These are phyloP conservation scores for Cenchrus americanus DNA, from an alignment of 176 grass and related monocot genomes.

Conservation along the genomic window DNA sequence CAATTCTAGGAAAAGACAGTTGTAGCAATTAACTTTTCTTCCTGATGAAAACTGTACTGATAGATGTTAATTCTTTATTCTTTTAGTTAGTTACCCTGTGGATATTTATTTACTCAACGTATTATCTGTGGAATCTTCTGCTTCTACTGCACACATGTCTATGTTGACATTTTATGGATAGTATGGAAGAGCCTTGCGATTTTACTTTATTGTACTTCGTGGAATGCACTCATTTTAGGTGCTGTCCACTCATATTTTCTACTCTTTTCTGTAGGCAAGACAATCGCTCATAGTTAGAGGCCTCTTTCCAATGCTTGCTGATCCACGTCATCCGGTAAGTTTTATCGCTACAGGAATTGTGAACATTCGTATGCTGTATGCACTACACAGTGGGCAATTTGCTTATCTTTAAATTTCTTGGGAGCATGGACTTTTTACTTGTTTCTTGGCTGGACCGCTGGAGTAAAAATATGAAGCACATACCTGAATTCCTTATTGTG, in stretches of 20 bases:
- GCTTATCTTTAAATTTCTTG: neutral
- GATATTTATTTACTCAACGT: neutral
- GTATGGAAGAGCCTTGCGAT: neutral
- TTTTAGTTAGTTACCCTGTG: neutral
- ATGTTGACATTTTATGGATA: neutral
- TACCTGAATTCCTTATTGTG: neutral
- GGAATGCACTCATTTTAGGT: neutral
- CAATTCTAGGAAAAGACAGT: constrained; percentile 8
- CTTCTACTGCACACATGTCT: neutral
- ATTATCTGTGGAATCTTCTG: neutral
- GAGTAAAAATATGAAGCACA: neutral
- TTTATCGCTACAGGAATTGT: neutral
- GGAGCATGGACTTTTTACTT: too few species aligned
- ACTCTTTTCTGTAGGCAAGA: constrained; percentile 70
- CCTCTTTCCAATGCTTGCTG: constrained; percentile 97
- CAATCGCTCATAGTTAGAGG: constrained; percentile 97
- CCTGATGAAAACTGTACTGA: neutral
- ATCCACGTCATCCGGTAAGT: constrained; percentile 96
- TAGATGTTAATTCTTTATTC: constrained; percentile 13
- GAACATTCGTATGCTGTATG: neutral
- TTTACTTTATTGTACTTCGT: neutral
- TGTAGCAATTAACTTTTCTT: neutral
- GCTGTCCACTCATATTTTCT: constrained; percentile 29
- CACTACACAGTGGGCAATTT: neutral
- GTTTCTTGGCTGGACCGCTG: neutral